Conservation (phyloP, 495 filamentous ascomycete genomes). For the Beverwykella pulmonaria region DNA sequence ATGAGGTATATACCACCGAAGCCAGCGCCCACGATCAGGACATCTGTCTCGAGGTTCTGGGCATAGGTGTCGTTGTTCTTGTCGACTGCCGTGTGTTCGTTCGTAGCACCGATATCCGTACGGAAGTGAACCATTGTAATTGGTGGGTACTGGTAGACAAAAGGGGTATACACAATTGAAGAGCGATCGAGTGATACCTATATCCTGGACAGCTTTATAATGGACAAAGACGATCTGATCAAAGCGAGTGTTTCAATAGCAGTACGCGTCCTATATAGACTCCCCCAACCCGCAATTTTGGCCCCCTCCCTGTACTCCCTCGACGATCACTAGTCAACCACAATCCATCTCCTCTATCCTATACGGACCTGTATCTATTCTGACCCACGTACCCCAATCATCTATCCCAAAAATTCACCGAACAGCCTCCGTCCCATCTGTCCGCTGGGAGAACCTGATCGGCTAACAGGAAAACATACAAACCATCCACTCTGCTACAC, state of each 20-base stretch:
- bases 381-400: too few species aligned
- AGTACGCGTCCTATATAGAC: neutral
- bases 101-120: conserved; percentile 38
- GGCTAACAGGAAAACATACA: too few species aligned
- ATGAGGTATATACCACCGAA: conserved; percentile 53
- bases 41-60: conserved; percentile 46
- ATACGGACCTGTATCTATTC: too few species aligned
- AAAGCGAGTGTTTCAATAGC: neutral
- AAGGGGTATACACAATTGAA: neutral
- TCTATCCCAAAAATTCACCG: too few species aligned
- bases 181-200: neutral
- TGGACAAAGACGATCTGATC: neutral
- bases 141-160: neutral
- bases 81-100: neutral
- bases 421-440: too few species aligned
- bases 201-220: neutral
- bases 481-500: too few species aligned
- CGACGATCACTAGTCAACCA: neutral
- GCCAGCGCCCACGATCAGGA: conserved; percentile 57
- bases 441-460: too few species aligned
- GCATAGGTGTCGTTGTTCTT: conserved; percentile 27
- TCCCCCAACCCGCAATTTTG: neutral
- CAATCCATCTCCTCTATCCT: neutral
- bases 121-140: conserved; percentile 31
- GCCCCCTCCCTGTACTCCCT: neutral